These are phyloP conservation scores for Astrocystis sublimbata DNA, from an alignment of 495 filamentous ascomycete species.

Conservation along the genomic window DNA sequence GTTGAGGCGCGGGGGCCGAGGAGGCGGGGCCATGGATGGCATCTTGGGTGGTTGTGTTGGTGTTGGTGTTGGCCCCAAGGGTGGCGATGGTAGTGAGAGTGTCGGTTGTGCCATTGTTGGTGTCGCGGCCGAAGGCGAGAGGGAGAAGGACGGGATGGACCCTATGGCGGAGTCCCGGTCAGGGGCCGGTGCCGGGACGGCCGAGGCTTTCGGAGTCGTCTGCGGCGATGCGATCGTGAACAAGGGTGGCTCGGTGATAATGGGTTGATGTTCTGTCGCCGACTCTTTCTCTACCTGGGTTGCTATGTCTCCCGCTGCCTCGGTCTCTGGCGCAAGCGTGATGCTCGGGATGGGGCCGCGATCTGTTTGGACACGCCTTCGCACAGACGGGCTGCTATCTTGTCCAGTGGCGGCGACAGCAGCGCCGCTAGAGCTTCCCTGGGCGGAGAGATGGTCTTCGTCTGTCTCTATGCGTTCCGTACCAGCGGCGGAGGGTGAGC, in stretches of 20 bases:
- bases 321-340: conserved; percentile 21
- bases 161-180: conserved; percentile 9
- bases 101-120: conserved; percentile 18
- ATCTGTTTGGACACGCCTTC: conserved; percentile 6
- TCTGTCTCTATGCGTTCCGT: neutral
- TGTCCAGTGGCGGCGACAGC: neutral
- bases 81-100: conserved; percentile 15
- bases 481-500: conserved; percentile 19
- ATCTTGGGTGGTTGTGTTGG: conserved; percentile 13
- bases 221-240: conserved; percentile 24
- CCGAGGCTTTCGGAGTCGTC: conserved; percentile 45
- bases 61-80: no score
- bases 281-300: neutral
- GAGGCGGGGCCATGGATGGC: conserved; percentile 24
- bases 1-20: conserved; percentile 29
- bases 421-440: neutral
- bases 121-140: conserved; percentile 39
- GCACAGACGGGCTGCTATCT: neutral
- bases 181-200: conserved; percentile 12
- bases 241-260: neutral
- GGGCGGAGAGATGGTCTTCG: neutral
- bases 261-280: neutral
- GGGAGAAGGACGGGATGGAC: conserved; percentile 42
- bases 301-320: no score
- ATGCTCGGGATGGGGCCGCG: conserved; percentile 9